A percentile compares a stretch with the other conserved stretches of the same genome.
phyloP scores from a whole-genome alignment of 306 rosid genomes.

The Prosopis cineraria region DNA sequence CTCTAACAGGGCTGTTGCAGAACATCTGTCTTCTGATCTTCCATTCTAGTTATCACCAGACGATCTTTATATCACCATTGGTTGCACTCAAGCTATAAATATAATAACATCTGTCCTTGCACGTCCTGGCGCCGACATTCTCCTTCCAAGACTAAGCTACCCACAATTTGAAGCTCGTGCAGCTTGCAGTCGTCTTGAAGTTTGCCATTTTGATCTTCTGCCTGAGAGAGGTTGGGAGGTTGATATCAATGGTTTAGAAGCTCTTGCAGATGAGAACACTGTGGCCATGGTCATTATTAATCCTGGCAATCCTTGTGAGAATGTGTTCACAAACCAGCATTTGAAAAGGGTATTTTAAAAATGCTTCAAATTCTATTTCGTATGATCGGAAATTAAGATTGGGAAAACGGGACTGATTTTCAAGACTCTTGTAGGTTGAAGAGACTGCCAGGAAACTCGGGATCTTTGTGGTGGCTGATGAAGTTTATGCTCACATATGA shows the following conservation, averaged over 20 bases:
- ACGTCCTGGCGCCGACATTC: constrained; percentile 66
- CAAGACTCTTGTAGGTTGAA: constrained; percentile 46
- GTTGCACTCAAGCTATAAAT: constrained; percentile 72
- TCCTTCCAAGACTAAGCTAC: constrained; percentile 69
- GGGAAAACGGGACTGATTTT: constrained; percentile 22
- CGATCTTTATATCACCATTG: constrained; percentile 51
- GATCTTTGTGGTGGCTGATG: constrained; percentile 61
- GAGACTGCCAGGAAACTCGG: constrained; percentile 64
- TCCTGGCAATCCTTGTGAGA: constrained; percentile 75
- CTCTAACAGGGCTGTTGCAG: constrained; percentile 51
- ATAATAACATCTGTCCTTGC: constrained; percentile 57
- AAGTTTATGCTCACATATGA: constrained; percentile 59
- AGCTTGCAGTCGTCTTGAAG: constrained; percentile 46
- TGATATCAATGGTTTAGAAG: constrained; percentile 59
- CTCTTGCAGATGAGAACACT: constrained; percentile 63
- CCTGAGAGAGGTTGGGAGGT: constrained; percentile 69
- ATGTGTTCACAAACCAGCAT: constrained; percentile 60
- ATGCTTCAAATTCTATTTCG: background rate
- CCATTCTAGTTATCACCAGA: constrained; percentile 42
- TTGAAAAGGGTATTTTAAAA: constrained; percentile 45
- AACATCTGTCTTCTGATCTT: constrained; percentile 43
- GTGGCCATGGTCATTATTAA: constrained; percentile 64
- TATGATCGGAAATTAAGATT: constrained; percentile 18
- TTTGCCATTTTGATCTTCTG: constrained; percentile 60
- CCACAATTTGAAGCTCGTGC: constrained; percentile 63